Evolutionary conservation across 1,284 basidiomycete species (phyloP), one percentile per base, ranked within the genome.

Genomic region (Leccinum angustisporum): DNA sequence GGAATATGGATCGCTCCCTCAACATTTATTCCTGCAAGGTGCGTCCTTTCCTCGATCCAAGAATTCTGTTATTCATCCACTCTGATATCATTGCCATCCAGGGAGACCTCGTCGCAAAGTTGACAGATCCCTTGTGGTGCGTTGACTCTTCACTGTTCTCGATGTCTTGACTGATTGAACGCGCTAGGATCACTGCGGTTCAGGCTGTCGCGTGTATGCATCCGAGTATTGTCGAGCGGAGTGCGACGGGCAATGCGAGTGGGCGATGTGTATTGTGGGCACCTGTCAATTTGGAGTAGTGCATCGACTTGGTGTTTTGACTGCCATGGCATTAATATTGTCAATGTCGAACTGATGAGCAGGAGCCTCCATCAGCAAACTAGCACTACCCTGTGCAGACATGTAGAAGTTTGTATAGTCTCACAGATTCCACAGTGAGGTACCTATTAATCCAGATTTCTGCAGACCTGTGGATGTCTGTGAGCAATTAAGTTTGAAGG

Each of bases 121-220:
- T 93, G 5, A 74, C 81, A 13, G 89, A 92, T 72, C 77, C 73
- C 54, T 68, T 74, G 31, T 78, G 79, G 89, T 89, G 73, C 56
- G 80, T 71, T 72, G n/a, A 38, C 18, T 1, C 14, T 21, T 38
- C 30, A 5, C 55, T 9, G 31, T 25, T 61, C 14, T 54, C 31
- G 27, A 54, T 56, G 9, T 43, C 34, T 18, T 56, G 16, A 36
- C 3, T 14, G 11, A 57, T 58, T 58, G 6, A 31, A n/a, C 52
- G 46, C n/a, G 57, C 56, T 62, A 92, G 88, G 66, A 86, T 92
- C 61, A 83, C 87, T 25, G 91, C 91, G 0, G 86, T 88, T 2
- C 91, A 92, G 75, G 90, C 91, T 21, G 91, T 92, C n/a, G 91
- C 91, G 9, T 89, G 87, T 68, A 91, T 89, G n/a, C 91, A 93